Conservation (phyloP, 768 basidiomycete genomes). For the Dacryopinax primogenitus region DNA sequence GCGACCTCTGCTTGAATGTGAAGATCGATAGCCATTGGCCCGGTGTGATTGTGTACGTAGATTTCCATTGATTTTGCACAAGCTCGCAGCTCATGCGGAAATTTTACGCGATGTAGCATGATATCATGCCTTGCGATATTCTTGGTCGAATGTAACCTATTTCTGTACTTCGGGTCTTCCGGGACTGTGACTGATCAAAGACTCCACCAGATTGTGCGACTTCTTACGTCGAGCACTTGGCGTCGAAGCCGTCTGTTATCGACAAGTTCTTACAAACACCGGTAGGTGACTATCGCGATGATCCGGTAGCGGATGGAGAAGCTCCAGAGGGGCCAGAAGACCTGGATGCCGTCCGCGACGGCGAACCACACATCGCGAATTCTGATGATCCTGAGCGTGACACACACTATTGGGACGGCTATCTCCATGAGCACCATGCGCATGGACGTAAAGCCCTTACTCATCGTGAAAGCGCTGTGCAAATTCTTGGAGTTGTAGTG, state of each 20-base stretch:
- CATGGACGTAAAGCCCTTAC: constrained; percentile 10
- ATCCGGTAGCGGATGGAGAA: not conserved
- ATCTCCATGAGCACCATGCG: constrained; percentile 15
- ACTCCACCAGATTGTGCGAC: constrained; percentile 50
- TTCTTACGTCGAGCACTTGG: constrained; percentile 56
- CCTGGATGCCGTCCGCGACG: not conserved
- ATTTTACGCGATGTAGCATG: not conserved
- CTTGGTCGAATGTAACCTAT: constrained; percentile 57
- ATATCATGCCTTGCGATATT: constrained; percentile 37
- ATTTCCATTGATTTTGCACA: not conserved
- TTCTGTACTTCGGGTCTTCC: constrained; percentile 12
- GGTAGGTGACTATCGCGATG: constrained; percentile 10
- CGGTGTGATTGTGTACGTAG: constrained; percentile 61
- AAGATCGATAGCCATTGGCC: constrained; percentile 33
- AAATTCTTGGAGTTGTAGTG: constrained; percentile 64
- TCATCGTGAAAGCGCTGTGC: constrained; percentile 22
- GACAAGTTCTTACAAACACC: constrained; percentile 25
- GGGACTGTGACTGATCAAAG: not conserved
- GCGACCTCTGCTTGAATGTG: constrained; percentile 35
- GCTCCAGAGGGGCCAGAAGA: not conserved
- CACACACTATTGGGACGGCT: constrained; percentile 16
- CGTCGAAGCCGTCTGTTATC: constrained; percentile 21
- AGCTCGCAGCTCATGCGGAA: not conserved
- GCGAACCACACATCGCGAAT: constrained; percentile 7
- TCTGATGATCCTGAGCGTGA: constrained; percentile 17